These are phyloP conservation scores for Acanthamoeba healyi DNA, from an alignment of 208 protist genomes.

Conservation along the genomic window DNA sequence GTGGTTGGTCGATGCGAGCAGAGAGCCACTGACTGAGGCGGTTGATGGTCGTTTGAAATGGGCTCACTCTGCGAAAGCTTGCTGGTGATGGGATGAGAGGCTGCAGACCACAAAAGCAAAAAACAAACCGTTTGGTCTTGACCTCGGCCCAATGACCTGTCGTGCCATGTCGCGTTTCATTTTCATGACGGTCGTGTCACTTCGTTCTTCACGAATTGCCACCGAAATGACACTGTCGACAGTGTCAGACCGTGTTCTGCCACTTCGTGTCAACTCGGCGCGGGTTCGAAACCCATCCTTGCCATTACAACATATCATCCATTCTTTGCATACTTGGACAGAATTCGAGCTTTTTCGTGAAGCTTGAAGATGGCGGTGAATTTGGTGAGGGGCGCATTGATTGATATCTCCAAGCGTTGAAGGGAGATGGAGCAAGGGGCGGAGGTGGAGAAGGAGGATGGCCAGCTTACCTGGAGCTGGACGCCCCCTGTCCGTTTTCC, in stretches of 20 bases:
- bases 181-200: not conserved
- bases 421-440: not conserved
- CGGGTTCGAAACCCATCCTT: not conserved
- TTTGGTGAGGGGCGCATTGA: not conserved
- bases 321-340: too few relatives aligned
- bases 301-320: not conserved
- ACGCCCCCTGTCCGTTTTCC: not conserved
- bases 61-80: too few relatives aligned
- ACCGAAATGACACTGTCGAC: not conserved
- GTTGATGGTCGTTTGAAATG: too few relatives aligned
- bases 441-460: not conserved
- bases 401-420: too few relatives aligned
- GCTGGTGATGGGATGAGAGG: not conserved
- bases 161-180: not conserved
- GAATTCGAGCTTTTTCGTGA: not conserved
- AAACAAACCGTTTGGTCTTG: too few relatives aligned
- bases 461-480: not conserved
- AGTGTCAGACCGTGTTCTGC: too few relatives aligned
- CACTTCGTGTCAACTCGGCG: too few relatives aligned
- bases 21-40: too few relatives aligned
- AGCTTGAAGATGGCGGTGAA: too few relatives aligned
- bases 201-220: not conserved
- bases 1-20: too few relatives aligned
- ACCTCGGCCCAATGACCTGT: not conserved
- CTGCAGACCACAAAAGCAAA: not conserved